These are phyloP conservation scores for Alternaria brassicicola DNA, from an alignment of 2,329 filamentous ascomycete species.

Conservation along the genomic window DNA sequence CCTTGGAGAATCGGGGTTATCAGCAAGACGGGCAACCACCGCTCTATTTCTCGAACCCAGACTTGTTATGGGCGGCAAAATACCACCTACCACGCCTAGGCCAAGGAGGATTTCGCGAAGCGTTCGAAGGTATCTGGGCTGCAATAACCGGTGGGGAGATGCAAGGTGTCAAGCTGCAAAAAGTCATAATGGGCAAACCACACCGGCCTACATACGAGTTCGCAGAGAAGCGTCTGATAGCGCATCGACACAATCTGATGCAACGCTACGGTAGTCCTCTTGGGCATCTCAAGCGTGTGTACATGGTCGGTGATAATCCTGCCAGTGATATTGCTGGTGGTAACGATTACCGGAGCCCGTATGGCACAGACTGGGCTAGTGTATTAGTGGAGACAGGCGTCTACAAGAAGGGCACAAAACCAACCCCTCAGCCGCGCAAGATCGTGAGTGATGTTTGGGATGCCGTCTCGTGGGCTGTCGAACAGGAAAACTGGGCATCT, in stretches of 20 bases:
- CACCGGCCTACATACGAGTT: conserved; percentile 78
- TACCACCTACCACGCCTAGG: conserved; percentile 87
- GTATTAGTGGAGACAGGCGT: conserved; percentile 83
- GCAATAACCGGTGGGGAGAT: conserved; percentile 67
- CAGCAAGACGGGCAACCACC: conserved; percentile 80
- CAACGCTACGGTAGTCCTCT: conserved; percentile 31
- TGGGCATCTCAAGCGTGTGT: conserved; percentile 71
- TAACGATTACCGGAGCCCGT: conserved; percentile 71
- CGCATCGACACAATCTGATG: conserved; percentile 62
- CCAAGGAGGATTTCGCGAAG: conserved; percentile 87
- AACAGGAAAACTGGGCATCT: conserved; percentile 53
- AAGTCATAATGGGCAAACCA: conserved; percentile 83
- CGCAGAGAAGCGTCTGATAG: conserved; percentile 74
- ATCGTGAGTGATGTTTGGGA: conserved; percentile 77
- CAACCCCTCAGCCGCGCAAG: conserved; percentile 66
- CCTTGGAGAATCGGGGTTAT: conserved; percentile 76
- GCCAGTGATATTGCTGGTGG: conserved; percentile 90
- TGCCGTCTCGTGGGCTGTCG: conserved; percentile 78
- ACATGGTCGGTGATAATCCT: conserved; percentile 82
- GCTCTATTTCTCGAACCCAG: conserved; percentile 88
- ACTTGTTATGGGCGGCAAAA: conserved; percentile 85
- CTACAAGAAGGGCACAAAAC: conserved; percentile 62
- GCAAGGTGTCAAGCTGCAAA: conserved; percentile 62
- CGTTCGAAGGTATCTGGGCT: conserved; percentile 79
- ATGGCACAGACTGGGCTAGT: conserved; percentile 76